Evolutionary conservation across 1,139 yeast genomes (phyloP).

Genomic region (Yarrowia galli): DNA sequence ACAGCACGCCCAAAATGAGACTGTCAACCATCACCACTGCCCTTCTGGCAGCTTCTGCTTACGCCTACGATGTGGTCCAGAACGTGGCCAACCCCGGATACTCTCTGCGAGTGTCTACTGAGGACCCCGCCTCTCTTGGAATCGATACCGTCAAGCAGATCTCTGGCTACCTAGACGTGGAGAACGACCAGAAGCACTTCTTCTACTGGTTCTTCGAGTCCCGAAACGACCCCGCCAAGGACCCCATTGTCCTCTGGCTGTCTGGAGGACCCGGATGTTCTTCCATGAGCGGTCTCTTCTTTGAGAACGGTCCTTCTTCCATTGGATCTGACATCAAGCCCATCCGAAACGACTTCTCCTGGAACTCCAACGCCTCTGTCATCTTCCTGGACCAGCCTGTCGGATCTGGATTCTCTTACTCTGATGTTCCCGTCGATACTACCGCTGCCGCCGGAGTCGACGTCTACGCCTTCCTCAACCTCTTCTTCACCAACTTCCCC

Average conservation of each 20-base stretch:
- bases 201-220: conserved; percentile 82
- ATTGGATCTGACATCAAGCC: conserved; percentile 59
- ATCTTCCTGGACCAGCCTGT: conserved; percentile 77
- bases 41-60: conserved; percentile 1
- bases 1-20: no score
- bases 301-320: conserved; percentile 71
- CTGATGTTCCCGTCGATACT: conserved; percentile 43
- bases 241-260: conserved; percentile 74
- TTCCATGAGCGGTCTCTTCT: conserved; percentile 68
- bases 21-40: neutral
- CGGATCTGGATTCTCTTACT: conserved; percentile 78
- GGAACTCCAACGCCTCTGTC: conserved; percentile 76
- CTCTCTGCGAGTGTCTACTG: conserved; percentile 11
- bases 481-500: conserved; percentile 92
- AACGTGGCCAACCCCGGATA: conserved; percentile 25
- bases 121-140: conserved; percentile 46
- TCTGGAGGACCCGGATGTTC: conserved; percentile 88
- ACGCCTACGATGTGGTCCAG: conserved; percentile 8
- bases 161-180: conserved; percentile 73
- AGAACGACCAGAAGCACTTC: conserved; percentile 82
- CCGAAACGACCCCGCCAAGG: conserved; percentile 67
- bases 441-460: conserved; percentile 87
- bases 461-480: conserved; percentile 87
- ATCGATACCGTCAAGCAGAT: conserved; percentile 58
- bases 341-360: conserved; percentile 64